Percentiles rank a stretch among this genome's conserved stretches.
These are phyloP conservation scores for Cyphellophora attinorum DNA, from an alignment of 2,329 filamentous ascomycete genomes.

Conservation along the genomic window DNA sequence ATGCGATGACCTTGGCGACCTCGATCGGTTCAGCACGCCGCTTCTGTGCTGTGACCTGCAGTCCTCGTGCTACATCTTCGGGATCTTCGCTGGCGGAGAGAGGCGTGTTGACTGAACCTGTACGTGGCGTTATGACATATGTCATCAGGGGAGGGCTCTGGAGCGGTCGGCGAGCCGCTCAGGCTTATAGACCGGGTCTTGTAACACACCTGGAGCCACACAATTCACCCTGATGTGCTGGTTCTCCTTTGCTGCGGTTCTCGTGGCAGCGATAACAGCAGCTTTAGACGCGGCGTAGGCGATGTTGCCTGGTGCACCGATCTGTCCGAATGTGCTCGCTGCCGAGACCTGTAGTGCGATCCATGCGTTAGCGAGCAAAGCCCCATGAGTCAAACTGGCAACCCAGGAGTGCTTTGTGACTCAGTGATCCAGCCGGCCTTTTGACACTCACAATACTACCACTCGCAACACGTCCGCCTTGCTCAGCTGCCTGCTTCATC, in stretches of 20 bases:
- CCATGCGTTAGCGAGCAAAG: background rate
- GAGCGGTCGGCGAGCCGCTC: background rate
- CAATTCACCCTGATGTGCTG: slow-evolving; percentile 27
- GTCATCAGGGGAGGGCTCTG: background rate
- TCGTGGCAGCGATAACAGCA: slow-evolving; percentile 34
- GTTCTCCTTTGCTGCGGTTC: slow-evolving; percentile 26
- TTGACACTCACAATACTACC: slow-evolving; percentile 41
- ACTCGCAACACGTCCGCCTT: too few species aligned
- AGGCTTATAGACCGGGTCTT: slow-evolving; percentile 1
- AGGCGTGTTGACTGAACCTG: slow-evolving; percentile 10
- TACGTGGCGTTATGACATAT: slow-evolving; percentile 14
- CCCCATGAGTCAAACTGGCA: slow-evolving; percentile 21
- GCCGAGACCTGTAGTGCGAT: slow-evolving; percentile 7
- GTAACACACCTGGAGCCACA: slow-evolving; percentile 14
- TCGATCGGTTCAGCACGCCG: slow-evolving; percentile 25
- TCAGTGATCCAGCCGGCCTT: too few species aligned
- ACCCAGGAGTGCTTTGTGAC: slow-evolving; percentile 36
- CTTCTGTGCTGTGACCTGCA: slow-evolving; percentile 17
- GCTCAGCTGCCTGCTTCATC: slow-evolving; percentile 22
- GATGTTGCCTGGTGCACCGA: slow-evolving; percentile 25
- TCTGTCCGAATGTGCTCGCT: slow-evolving; percentile 19
- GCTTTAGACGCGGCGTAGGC: slow-evolving; percentile 35
- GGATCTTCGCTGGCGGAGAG: slow-evolving; percentile 6
- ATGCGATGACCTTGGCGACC: slow-evolving; percentile 37
- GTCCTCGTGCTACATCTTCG: slow-evolving; percentile 7